phyloP scores from a whole-genome alignment of 805 yeast species.

The Soucietia sequanensis region DNA sequence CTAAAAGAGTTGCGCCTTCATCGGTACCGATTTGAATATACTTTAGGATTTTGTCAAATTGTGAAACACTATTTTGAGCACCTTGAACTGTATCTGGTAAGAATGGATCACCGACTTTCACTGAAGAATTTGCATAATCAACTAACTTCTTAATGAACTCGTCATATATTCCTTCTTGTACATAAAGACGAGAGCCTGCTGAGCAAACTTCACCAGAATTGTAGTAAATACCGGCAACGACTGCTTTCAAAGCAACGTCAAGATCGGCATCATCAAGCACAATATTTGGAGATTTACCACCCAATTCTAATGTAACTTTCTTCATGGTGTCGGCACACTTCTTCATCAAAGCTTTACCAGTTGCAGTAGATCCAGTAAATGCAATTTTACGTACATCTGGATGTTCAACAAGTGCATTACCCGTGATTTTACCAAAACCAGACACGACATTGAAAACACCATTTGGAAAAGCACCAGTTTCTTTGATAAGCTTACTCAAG shows the following conservation, averaged over 20 bases:
- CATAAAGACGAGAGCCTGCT: conserved; percentile 46
- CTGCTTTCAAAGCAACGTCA: conserved; percentile 50
- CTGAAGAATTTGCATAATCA: conserved; percentile 26
- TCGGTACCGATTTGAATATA: conserved; percentile 49
- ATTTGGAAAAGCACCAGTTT: conserved; percentile 42
- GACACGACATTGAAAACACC: conserved; percentile 49
- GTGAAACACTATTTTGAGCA: conserved; percentile 53
- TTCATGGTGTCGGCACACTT: conserved; percentile 42
- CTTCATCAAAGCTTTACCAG: conserved; percentile 43
- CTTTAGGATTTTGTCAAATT: conserved; percentile 41
- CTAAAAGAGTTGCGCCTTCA: conserved; percentile 51
- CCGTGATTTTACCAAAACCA: conserved; percentile 46
- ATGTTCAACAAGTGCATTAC: conserved; percentile 47
- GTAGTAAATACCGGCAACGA: conserved; percentile 45
- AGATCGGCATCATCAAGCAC: conserved; percentile 49
- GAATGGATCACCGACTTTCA: conserved; percentile 45
- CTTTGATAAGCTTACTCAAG: conserved; percentile 41
- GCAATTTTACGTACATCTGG: conserved; percentile 49
- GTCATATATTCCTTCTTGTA: conserved; percentile 44
- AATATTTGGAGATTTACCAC: conserved; percentile 51
- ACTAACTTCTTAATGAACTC: conserved; percentile 38
- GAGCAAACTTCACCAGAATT: conserved; percentile 50
- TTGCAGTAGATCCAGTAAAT: conserved; percentile 54
- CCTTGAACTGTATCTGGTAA: conserved; percentile 46
- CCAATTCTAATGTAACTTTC: conserved; percentile 50